Evolutionary conservation across 2,329 filamentous ascomycete species (phyloP).

Genomic region (Diaporthe batatas): DNA sequence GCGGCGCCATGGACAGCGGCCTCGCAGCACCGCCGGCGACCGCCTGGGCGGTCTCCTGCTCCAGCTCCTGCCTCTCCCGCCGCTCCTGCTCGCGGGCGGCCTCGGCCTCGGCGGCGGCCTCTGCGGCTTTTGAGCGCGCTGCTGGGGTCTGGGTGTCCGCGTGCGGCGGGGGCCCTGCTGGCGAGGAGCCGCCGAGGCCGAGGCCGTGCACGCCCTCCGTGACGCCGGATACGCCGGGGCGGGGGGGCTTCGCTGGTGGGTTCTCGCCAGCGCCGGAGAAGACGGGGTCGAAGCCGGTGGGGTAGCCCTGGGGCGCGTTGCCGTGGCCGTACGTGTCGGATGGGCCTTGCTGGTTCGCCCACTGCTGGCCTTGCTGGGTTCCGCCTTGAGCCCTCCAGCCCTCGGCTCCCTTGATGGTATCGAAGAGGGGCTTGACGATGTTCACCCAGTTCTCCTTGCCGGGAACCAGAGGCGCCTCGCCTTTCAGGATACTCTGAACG

Average conservation of each 20-base stretch:
- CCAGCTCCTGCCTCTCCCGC: slow-evolving; percentile 37
- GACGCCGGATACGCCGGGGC: slow-evolving; percentile 33
- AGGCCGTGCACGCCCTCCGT: slow-evolving; percentile 38
- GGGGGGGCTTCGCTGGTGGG: slow-evolving; percentile 30
- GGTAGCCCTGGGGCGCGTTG: slow-evolving; percentile 22
- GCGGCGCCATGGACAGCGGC: slow-evolving; percentile 44
- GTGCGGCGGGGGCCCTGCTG: not conserved
- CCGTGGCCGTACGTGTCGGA: slow-evolving; percentile 23
- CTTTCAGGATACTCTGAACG: slow-evolving; percentile 62
- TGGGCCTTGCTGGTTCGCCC: slow-evolving; percentile 37
- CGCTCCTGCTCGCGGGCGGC: slow-evolving; percentile 33
- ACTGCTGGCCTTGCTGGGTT: not conserved
- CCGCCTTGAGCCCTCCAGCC: slow-evolving; percentile 45
- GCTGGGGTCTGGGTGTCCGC: slow-evolving; percentile 29
- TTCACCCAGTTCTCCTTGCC: slow-evolving; percentile 50
- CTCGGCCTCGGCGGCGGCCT: slow-evolving; percentile 45
- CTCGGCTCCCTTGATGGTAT: slow-evolving; percentile 54
- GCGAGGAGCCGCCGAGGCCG: slow-evolving; percentile 35
- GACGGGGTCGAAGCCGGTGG: slow-evolving; percentile 38
- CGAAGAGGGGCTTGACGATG: slow-evolving; percentile 50
- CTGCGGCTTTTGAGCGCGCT: slow-evolving; percentile 45
- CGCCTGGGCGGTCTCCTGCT: not conserved
- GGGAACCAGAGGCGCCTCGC: slow-evolving; percentile 53
- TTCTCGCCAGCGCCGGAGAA: slow-evolving; percentile 21
- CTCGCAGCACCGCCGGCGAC: not conserved